Base-by-base conservation (phyloP, 2,329 filamentous ascomycete species). In the Fusarium coicis region DNA sequence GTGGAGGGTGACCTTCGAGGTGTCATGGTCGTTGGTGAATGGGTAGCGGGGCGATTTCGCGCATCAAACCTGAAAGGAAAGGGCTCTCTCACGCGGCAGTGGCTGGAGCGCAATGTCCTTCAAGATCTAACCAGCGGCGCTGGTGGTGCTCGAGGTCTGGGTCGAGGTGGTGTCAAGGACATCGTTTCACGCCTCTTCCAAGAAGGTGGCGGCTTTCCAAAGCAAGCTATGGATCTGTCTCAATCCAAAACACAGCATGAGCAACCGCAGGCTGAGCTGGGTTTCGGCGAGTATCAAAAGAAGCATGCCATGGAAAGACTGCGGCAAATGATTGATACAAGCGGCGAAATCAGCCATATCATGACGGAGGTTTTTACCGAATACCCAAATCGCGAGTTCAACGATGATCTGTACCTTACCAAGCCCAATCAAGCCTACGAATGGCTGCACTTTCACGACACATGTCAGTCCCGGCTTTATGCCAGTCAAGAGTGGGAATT, bases 381-480 rank as follows among this genome's bases (percentile, higher is more conserved):
- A 74, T 99, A 97, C 80, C 95, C 96, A 1, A 91, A 90, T 46
- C 93, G 95, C 76, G 91, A 95, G 26, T 99, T 93, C 82, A 97
- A 98, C 83, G 96, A 99, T 80, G 96, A 99, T 81, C 93, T 92
- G 2, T 92, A 94, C 75, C 90, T 99, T 37, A 93, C 92, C 39
- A 99, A 99, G 79, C 97, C 97, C 0, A 91, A 92, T 74, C 85
- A 89, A 80, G 94, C 94, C 2, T 97, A 97, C 81, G 96, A 98
- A 78, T 99, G 96, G 96, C 89, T 99, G 62, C 87, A 97, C 81
- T 98, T 99, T 82, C 93, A 98, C 81, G 96, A 98, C 77, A 85
- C 87, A 1, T 91, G 97, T 71, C 94, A 94, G 30, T 91, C 92
- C 2, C 90, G 92, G 43, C 88, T 98, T 3, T 97, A 92, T 79